Percentiles rank a stretch among this genome's conserved stretches.
Evolutionary conservation across 202 grass and related monocot species (phyloP).

Genomic region (Bolboschoenoplectus hybrid): DNA sequence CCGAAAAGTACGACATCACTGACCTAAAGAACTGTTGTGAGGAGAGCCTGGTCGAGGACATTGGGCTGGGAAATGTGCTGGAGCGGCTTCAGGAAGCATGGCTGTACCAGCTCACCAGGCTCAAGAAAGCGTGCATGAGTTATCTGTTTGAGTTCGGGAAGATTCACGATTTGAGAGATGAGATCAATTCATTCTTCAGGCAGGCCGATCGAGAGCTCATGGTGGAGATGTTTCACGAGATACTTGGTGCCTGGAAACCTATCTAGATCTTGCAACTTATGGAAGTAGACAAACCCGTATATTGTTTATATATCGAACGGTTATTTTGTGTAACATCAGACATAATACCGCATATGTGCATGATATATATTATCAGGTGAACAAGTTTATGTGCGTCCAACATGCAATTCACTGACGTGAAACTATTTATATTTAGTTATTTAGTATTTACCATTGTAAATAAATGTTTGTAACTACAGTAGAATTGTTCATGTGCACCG

Average conservation of each 20-base stretch:
- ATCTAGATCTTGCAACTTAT: conserved; percentile 32
- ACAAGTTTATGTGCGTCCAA: not conserved
- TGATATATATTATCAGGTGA: not conserved
- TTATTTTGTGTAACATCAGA: not conserved
- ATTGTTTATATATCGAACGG: not conserved
- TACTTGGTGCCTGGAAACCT: conserved; percentile 72
- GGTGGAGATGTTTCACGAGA: conserved; percentile 79
- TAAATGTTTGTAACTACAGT: too few species aligned
- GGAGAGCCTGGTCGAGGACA: conserved; percentile 88
- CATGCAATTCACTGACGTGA: too few species aligned
- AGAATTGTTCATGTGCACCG: too few species aligned
- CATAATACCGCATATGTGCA: not conserved
- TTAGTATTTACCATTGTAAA: too few species aligned
- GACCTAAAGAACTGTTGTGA: conserved; percentile 84
- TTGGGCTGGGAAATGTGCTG: conserved; percentile 66
- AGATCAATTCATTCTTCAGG: conserved; percentile 70
- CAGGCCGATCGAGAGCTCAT: conserved; percentile 74
- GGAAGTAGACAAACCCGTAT: not conserved
- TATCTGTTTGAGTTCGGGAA: conserved; percentile 89
- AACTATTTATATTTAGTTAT: too few species aligned
- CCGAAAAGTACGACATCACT: conserved; percentile 67
- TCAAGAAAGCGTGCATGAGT: conserved; percentile 78
- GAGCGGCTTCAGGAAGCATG: conserved; percentile 83
- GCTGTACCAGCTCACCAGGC: conserved; percentile 67
- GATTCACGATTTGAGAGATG: conserved; percentile 88